Evolutionary conservation across 73 alveolate species (phyloP).

Genomic region (Paramecium caudatum): DNA sequence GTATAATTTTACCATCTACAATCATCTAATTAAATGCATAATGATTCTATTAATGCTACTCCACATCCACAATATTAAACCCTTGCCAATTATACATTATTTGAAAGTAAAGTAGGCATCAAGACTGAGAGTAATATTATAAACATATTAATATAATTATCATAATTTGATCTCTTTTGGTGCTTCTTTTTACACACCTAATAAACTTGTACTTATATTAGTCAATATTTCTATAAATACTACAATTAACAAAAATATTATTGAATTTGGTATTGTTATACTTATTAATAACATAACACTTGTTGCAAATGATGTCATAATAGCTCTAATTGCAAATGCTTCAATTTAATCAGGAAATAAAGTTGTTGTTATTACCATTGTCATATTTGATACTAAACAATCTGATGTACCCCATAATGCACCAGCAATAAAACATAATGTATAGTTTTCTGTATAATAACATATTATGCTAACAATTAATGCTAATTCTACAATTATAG

Average conservation of each 20-base stretch:
- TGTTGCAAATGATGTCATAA: neutral
- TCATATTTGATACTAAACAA: constrained; percentile 54
- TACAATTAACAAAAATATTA: constrained; percentile 28
- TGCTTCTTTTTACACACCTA: constrained; percentile 7
- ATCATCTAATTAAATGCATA: constrained; percentile 50
- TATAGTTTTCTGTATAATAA: constrained; percentile 49
- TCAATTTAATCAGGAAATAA: constrained; percentile 65
- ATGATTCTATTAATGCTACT: neutral
- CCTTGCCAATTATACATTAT: neutral
- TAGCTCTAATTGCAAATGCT: constrained; percentile 26
- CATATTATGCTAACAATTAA: constrained; percentile 67
- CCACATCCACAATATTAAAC: constrained; percentile 1
- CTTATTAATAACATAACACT: constrained; percentile 13
- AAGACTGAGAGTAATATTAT: neutral
- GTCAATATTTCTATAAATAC: constrained; percentile 21
- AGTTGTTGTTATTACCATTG: constrained; percentile 45
- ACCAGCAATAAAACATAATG: constrained; percentile 57
- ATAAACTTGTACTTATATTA: constrained; percentile 31
- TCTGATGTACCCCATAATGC: constrained; percentile 76
- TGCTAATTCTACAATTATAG: constrained; percentile 68
- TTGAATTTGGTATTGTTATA: neutral
- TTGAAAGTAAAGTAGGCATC: neutral
- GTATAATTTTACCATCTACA: neutral
- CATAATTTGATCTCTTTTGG: neutral
- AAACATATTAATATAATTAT: too few relatives aligned